phyloP scores from a whole-genome alignment of 768 basidiomycete genomes.

The Suillus bovinus region DNA sequence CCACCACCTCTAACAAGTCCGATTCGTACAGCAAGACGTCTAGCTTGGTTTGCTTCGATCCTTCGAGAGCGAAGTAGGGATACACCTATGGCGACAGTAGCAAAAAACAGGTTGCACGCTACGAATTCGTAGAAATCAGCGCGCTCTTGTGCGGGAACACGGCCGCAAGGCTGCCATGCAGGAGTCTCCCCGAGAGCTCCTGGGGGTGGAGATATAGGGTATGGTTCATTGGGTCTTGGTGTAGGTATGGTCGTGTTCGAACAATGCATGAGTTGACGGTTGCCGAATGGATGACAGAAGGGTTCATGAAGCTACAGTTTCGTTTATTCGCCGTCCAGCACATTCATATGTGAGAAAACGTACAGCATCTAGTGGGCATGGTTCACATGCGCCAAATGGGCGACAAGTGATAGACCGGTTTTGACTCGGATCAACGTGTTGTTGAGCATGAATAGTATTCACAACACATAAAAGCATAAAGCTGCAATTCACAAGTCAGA shows the following conservation, averaged over 20 bases:
- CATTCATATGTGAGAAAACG: conserved; percentile 25
- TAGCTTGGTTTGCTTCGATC: conserved; percentile 71
- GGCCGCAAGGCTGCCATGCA: conserved; percentile 94
- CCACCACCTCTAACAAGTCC: conserved; percentile 54
- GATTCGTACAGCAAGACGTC: conserved; percentile 84
- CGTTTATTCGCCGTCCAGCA: conserved; percentile 11
- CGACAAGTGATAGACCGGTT: conserved; percentile 39
- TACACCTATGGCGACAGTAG: conserved; percentile 60
- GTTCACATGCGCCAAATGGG: conserved; percentile 60
- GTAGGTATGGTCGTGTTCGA: conserved; percentile 31
- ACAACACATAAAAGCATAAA: conserved; percentile 14
- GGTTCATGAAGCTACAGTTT: conserved; percentile 73
- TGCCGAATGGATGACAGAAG: conserved; percentile 95
- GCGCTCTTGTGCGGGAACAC: conserved; percentile 74
- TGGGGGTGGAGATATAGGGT: conserved; percentile 17
- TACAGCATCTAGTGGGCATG: conserved; percentile 65
- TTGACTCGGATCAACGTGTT: conserved; percentile 9
- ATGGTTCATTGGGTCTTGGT: conserved; percentile 18
- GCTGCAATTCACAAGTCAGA: conserved; percentile 10
- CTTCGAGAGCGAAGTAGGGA: conserved; percentile 69
- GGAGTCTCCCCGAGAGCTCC: conserved; percentile 54
- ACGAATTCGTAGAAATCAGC: conserved; percentile 92
- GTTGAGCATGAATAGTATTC: conserved; percentile 12
- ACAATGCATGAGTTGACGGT: conserved; percentile 88
- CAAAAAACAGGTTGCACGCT: conserved; percentile 78